Evolutionary conservation across 2,329 filamentous ascomycete genomes (phyloP), one percentile per base, ranked within the genome.

Genomic region (Verticillium longisporum): DNA sequence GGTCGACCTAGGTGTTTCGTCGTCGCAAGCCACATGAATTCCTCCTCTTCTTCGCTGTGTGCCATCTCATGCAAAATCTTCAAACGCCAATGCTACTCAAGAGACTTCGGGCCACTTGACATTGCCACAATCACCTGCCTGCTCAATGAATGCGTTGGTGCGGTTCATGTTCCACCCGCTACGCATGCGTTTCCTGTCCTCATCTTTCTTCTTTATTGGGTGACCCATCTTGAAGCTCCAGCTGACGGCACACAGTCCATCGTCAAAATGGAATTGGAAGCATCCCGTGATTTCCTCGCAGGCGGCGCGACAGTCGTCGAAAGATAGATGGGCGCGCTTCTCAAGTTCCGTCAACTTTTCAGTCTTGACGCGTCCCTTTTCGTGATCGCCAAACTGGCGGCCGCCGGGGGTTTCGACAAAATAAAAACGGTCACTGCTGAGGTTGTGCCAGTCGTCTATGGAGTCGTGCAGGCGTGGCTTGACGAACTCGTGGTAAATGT

Each of bases 371-470:
- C 70, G 70, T 7, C 68, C 59, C 15, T 69, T 57, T 63, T 74
- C 66, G 68, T 68, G 69, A 4, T 74, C 68, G 6, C 69, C 71
- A 67, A 73, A 73, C 11, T 71, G 26, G 14, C 60, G 60, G 6
- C 57, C 57, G 11, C 59, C 66, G 0, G 67, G 61, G 1, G 69
- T 66, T 14, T 63, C 63, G 64, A 78, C 73, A 59, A 78, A 66
- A 66, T 81, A 82, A 58, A 71, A 70, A 15, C 71, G 69, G 38
- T 80, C 76, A n/a, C 81, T 74, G 55, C 77, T 77, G 7, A 77
- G 65, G 64, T 85, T 85, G 65, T 85, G 78, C 83, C 83, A 85
- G 70, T 83, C 75, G 14, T 77, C 71, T 61, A 77, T 76, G 7
- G 67, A 65, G 2, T 68, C 60, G 21, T 66, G 63, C 31, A 84